Evolutionary conservation across 495 filamentous ascomycete genomes (phyloP).

Genomic region (Aeminium ludgeri): DNA sequence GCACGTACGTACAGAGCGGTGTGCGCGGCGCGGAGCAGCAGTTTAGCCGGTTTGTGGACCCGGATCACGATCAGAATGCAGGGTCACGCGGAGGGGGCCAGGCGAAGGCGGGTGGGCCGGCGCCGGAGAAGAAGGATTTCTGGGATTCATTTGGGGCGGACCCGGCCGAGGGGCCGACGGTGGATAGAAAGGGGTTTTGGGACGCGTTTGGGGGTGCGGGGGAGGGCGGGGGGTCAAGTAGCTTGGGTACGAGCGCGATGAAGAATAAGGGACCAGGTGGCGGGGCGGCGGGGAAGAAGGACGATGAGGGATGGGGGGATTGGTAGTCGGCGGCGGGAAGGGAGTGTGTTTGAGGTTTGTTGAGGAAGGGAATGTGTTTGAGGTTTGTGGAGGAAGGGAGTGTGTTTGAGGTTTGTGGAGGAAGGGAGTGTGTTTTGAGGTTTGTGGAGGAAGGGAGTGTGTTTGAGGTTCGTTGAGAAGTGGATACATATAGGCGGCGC

Average conservation of each 20-base stretch:
- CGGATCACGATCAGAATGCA: slow-evolving; percentile 25
- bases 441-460: neutral
- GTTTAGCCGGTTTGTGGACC: slow-evolving; percentile 72
- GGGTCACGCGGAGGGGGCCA: neutral
- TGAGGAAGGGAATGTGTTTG: neutral
- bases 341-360: neutral
- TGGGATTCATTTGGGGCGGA: slow-evolving; percentile 27
- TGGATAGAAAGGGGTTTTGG: slow-evolving; percentile 41
- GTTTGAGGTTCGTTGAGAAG: no score
- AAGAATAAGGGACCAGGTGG: slow-evolving; percentile 8
- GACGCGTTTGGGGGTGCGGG: slow-evolving; percentile 40
- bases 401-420: neutral
- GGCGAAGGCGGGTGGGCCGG: neutral
- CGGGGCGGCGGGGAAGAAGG: slow-evolving; percentile 5
- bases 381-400: neutral
- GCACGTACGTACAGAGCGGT: slow-evolving; percentile 45
- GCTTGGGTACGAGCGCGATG: slow-evolving; percentile 54
- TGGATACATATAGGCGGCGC: no score
- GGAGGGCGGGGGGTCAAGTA: slow-evolving; percentile 9
- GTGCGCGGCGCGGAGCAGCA: slow-evolving; percentile 56
- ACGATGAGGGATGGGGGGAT: slow-evolving; percentile 15
- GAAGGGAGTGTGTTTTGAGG: neutral
- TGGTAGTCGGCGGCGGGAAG: slow-evolving; percentile 11
- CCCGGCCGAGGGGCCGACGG: slow-evolving; percentile 20
- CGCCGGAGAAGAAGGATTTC: slow-evolving; percentile 60